These are phyloP conservation scores for Crataegus laevigata DNA, from an alignment of 306 rosid genomes.

Conservation along the genomic window DNA sequence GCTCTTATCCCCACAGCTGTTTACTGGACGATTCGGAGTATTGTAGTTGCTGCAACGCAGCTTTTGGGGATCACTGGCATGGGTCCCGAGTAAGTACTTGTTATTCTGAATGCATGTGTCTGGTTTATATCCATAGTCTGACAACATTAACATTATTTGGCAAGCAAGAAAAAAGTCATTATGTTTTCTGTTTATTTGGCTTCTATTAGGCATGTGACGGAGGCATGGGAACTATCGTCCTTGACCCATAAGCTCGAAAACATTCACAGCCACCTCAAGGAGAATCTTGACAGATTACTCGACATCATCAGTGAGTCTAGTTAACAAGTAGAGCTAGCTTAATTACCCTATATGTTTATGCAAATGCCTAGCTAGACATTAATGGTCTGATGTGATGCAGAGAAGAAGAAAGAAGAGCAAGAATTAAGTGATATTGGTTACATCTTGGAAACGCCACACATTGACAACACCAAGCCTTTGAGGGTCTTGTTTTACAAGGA, in stretches of 20 bases:
- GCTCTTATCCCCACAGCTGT: conserved; percentile 46
- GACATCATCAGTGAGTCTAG: conserved; percentile 7
- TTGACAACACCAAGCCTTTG: conserved; percentile 44
- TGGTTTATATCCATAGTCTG: not conserved
- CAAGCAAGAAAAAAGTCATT: not conserved
- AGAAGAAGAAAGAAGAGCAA: conserved; percentile 37
- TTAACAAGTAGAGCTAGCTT: not conserved
- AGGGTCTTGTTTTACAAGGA: conserved; percentile 37
- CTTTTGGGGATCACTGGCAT: conserved; percentile 34
- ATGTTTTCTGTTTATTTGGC: not conserved
- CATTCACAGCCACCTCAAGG: conserved; percentile 42
- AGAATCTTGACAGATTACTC: not conserved
- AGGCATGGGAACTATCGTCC: conserved; percentile 69
- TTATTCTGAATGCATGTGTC: not conserved
- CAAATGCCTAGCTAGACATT: not conserved
- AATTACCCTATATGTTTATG: not conserved
- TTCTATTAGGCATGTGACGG: conserved; percentile 37
- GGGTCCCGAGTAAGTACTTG: conserved; percentile 33
- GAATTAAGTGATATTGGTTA: conserved; percentile 20
- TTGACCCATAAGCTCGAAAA: conserved; percentile 52
- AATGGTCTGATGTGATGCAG: conserved; percentile 25
- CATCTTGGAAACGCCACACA: conserved; percentile 33
- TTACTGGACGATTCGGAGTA: conserved; percentile 64
- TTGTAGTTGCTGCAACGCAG: conserved; percentile 45
- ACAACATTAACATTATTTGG: not conserved